A percentile compares a stretch with the other conserved stretches of the same genome.
These are phyloP conservation scores for Fraxinus nigra DNA, from an alignment of 305 asterid species.

Conservation along the genomic window DNA sequence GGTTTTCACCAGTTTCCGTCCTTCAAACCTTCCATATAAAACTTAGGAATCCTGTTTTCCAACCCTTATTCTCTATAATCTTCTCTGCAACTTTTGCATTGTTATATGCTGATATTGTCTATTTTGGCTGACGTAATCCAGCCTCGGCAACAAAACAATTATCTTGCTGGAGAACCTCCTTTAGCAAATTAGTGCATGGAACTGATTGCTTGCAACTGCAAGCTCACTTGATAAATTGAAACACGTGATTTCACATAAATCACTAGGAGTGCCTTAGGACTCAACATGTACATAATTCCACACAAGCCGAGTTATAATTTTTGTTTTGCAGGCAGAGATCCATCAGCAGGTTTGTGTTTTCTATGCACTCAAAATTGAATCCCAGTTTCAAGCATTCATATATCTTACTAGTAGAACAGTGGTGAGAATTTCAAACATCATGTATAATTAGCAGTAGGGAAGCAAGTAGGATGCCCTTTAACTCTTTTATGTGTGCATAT, in stretches of 20 bases:
- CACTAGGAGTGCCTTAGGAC: neutral
- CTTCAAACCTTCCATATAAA: neutral
- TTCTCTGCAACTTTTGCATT: neutral
- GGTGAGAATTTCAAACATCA: neutral
- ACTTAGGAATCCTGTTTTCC: neutral
- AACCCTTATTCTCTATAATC: neutral
- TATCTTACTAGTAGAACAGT: neutral
- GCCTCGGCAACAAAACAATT: slow-evolving; percentile 10
- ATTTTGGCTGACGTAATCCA: neutral
- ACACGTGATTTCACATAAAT: neutral
- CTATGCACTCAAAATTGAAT: neutral
- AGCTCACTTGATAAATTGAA: neutral
- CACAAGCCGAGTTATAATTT: neutral
- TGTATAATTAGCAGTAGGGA: neutral
- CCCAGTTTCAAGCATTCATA: neutral
- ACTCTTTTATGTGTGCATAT: neutral
- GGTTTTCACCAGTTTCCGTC: neutral
- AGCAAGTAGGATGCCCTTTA: neutral
- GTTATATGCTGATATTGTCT: slow-evolving; percentile 9
- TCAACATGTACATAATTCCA: neutral
- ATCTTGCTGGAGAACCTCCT: slow-evolving; percentile 5
- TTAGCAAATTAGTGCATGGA: neutral
- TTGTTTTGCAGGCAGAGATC: neutral
- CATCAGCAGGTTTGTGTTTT: neutral
- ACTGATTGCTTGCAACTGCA: neutral